Evolutionary conservation across 1,139 yeast species (phyloP).

Genomic region (Debaryomycetaceae sp.): DNA sequence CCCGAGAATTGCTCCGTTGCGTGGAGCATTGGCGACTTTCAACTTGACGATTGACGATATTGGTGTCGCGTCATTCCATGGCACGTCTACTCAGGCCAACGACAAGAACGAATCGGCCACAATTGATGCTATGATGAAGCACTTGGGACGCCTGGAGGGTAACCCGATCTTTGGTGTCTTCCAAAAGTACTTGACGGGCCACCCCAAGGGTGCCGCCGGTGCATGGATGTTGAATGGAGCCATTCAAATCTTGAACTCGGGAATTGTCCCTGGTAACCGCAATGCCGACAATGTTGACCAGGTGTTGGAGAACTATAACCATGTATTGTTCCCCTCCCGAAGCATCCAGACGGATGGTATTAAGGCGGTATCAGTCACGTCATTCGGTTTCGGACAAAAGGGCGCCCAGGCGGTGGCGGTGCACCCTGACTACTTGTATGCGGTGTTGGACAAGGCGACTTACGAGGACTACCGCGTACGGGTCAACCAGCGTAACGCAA

Average conservation of each 20-base stretch:
- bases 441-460: constrained; percentile 60
- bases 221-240: constrained; percentile 99
- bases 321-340: constrained; percentile 89
- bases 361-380: constrained; percentile 93
- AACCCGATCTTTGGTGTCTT: constrained; percentile 96
- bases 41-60: constrained; percentile 89
- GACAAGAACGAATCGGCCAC: constrained; percentile 96
- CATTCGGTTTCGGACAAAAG: constrained; percentile 99
- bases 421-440: constrained; percentile 89
- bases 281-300: constrained; percentile 95
- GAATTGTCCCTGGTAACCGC: constrained; percentile 97
- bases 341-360: constrained; percentile 91
- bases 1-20: constrained; percentile 90
- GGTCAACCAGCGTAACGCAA: constrained; percentile 75
- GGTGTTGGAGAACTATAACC: constrained; percentile 68
- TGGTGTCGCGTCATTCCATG: constrained; percentile 98
- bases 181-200: constrained; percentile 98
- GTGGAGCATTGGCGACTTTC: constrained; percentile 93
- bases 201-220: constrained; percentile 99
- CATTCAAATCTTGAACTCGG: constrained; percentile 81
- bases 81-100: constrained; percentile 96
- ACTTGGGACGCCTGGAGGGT: constrained; percentile 94
- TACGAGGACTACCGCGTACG: constrained; percentile 61
- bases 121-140: constrained; percentile 83
- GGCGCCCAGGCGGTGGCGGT: constrained; percentile 93